A percentile compares a stretch with the other conserved stretches of the same genome.
Evolutionary conservation across 371 early-diverging fungal species (phyloP).

Genomic region (Syncephalastrum sp.): DNA sequence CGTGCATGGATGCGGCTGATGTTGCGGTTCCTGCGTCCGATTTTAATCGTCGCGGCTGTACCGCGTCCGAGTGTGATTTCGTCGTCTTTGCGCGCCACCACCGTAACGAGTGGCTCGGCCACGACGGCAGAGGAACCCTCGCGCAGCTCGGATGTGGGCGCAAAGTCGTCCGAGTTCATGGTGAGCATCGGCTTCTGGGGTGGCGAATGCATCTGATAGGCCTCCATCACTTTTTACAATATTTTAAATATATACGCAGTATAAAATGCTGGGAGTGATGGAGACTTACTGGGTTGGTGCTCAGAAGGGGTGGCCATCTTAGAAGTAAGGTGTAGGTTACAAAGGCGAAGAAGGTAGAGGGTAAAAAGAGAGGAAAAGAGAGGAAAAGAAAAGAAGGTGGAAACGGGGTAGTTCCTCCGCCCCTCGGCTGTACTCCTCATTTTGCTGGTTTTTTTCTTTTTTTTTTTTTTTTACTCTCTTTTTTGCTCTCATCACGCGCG

Average conservation of each 20-base stretch:
- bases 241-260: neutral
- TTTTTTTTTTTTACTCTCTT: no score
- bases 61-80: slow-evolving; percentile 57
- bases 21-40: slow-evolving; percentile 58
- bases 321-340: neutral
- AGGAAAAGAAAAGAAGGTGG: neutral
- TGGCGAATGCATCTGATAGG: no score
- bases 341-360: no score
- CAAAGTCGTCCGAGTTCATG: slow-evolving; percentile 38
- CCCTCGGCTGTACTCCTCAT: no score
- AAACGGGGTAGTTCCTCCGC: neutral
- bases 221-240: neutral
- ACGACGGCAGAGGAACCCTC: slow-evolving; percentile 1
- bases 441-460: no score
- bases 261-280: neutral
- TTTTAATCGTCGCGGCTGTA: slow-evolving; percentile 52
- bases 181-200: no score
- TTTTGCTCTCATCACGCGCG: no score
- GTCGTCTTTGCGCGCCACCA: slow-evolving; percentile 44
- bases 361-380: neutral
- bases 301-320: no score
- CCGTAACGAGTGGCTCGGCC: slow-evolving; percentile 16
- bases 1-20: slow-evolving; percentile 61
- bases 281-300: no score
- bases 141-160: slow-evolving; percentile 22